Conservation (phyloP, 768 basidiomycete genomes). For the Naganishia vaughanmartiniae region DNA sequence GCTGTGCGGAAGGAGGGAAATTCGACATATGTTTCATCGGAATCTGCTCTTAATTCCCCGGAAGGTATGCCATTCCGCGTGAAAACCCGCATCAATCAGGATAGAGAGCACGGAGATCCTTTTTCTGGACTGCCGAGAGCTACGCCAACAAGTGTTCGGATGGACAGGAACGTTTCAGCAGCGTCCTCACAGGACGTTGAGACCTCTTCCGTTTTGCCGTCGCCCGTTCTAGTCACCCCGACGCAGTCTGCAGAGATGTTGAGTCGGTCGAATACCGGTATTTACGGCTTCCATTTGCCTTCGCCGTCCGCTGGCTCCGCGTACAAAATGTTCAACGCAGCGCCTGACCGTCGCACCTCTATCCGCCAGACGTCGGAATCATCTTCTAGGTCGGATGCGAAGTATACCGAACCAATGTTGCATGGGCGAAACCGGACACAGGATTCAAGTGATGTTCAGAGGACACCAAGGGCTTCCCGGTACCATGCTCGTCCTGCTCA, state of each 20-base stretch:
- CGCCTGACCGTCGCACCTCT: too few species aligned
- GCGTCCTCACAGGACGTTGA: too few species aligned
- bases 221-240: background rate
- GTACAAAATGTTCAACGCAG: background rate
- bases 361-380: background rate
- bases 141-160: background rate
- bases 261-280: background rate
- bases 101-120: background rate
- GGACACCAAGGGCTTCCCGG: background rate
- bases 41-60: background rate
- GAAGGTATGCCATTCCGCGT: background rate
- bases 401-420: background rate
- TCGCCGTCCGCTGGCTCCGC: slow-evolving; percentile 12
- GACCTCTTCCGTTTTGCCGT: background rate
- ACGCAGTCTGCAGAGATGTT: background rate
- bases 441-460: too few species aligned
- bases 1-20: background rate
- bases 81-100: background rate
- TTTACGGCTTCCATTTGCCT: slow-evolving; percentile 14
- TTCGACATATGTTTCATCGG: background rate
- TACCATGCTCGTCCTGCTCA: background rate
- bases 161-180: background rate
- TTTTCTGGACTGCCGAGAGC: background rate
- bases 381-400: background rate
- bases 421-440: background rate